phyloP scores from a whole-genome alignment of 768 basidiomycete species.

The Podaxis carcinomalis region DNA sequence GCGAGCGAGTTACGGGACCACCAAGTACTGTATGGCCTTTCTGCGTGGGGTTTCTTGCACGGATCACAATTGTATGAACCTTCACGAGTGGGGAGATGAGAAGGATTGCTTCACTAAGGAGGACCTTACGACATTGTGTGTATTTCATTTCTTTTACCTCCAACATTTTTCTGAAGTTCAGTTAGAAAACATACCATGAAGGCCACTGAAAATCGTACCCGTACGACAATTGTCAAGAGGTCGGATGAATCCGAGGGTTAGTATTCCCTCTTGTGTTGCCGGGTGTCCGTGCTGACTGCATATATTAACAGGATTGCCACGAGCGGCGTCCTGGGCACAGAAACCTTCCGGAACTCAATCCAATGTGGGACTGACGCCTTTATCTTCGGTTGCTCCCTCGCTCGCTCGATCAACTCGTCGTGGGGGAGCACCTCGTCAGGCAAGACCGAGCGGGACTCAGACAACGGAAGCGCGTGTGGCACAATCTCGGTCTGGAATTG shows the following conservation, averaged over 20 bases:
- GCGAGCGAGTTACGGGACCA: constrained; percentile 93
- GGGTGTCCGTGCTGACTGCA: constrained; percentile 4
- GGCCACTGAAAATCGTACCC: constrained; percentile 70
- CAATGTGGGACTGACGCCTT: constrained; percentile 2
- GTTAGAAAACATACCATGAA: constrained; percentile 89
- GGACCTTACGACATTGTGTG: constrained; percentile 86
- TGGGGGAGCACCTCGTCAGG: constrained; percentile 39
- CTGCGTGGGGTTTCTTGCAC: constrained; percentile 80
- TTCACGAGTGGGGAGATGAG: constrained; percentile 99
- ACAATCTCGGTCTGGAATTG: constrained; percentile 31
- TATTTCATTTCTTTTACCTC: constrained; percentile 10
- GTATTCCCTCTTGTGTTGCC: constrained; percentile 8
- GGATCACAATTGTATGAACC: constrained; percentile 87
- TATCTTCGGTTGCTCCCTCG: constrained; percentile 17
- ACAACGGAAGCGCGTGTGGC: constrained; percentile 30
- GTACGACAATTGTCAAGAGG: constrained; percentile 43
- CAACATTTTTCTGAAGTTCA: constrained; percentile 9
- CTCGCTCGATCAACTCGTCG: constrained; percentile 40
- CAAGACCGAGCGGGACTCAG: constrained; percentile 30
- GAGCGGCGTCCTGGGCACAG: constrained; percentile 60
- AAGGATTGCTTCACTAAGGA: constrained; percentile 97
- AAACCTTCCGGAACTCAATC: constrained; percentile 26
- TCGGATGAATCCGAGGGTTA: constrained; percentile 62
- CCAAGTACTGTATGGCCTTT: constrained; percentile 97
- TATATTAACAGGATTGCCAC: constrained; percentile 51